Percentiles rank a stretch among this genome's conserved stretches.
Evolutionary conservation across 164 flowering plant genomes (phyloP).

Genomic region (Umbellularia californica): DNA sequence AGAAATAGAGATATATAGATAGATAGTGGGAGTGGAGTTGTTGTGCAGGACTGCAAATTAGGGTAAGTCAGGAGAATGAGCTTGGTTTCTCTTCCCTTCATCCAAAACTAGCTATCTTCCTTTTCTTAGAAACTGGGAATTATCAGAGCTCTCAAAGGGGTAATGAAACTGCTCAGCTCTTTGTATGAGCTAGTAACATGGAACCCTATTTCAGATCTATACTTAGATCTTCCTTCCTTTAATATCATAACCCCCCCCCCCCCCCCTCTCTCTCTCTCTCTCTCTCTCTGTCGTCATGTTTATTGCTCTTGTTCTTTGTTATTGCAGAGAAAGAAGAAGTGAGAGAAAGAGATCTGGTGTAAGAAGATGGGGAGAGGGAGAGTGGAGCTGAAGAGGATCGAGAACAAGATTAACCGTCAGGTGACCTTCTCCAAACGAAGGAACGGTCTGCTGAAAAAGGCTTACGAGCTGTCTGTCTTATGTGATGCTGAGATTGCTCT

Average conservation of each 20-base stretch:
- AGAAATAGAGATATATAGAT: not conserved
- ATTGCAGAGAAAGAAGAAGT: not conserved
- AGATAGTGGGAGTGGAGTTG: not conserved
- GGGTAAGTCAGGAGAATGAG: not conserved
- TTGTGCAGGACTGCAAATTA: not conserved
- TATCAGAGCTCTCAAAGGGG: not conserved
- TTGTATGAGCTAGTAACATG: too few relatives aligned
- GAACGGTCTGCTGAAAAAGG: conserved; percentile 15
- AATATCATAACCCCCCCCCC: too few relatives aligned
- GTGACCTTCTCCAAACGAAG: conserved; percentile 14
- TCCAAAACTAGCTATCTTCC: not conserved
- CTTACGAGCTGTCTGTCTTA: conserved; percentile 16
- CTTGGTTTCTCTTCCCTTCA: not conserved
- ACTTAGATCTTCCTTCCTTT: not conserved
- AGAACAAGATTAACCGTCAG: conserved; percentile 19
- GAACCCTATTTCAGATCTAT: not conserved
- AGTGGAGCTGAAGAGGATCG: conserved; percentile 21
- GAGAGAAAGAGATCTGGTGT: not conserved
- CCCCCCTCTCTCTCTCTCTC: not conserved
- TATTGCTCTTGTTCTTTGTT: not conserved
- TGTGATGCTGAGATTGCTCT: conserved; percentile 21
- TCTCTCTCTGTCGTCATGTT: not conserved
- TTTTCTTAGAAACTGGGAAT: not conserved
- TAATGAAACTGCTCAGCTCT: not conserved
- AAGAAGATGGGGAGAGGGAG: conserved; percentile 17